Base-by-base conservation (phyloP, 768 basidiomycete genomes). In the Suillus americanus region DNA sequence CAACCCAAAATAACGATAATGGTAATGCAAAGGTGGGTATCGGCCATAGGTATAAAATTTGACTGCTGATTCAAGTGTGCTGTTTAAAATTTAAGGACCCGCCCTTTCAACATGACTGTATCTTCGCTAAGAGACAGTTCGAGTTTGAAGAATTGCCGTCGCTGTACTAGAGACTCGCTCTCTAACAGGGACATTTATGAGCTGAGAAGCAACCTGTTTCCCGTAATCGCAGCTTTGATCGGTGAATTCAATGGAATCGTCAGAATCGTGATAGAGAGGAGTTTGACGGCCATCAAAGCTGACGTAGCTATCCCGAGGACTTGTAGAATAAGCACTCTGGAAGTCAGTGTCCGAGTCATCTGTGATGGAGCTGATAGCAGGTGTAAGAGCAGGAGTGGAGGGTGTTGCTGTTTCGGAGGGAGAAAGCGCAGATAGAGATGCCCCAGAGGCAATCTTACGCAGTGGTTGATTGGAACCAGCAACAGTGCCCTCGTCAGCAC, bases 291-390 rank as follows among this genome's bases (percentile, higher is more conserved):
- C 69, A 38, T 77, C 75, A 61, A 75, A 81, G 70, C 84, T 85
- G 48, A 81, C 84, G 67, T 86, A 87, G 71, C 89, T 91, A 53
- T 79, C 84, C 1, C 89, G 85, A 14, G 91, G 90, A 70, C 90
- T 91, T 3, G 85, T 78, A 5, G 91, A 92, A 75, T 90, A 92
- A 40, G 92, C 92, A 67, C 92, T 94, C 77, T 93, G 91, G 74
- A 94, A 94, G 70, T 94, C 92, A 33, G 89, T 89, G 69, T 92
- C 91, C 25, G 90, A 91, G 68, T 91, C 91, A 64, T 92, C 90
- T 9, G 89, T 86, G 38, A 83, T 77, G 33, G 76, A 78, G 33
- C 75, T 73, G 43, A 77, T 71, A 28, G 73, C 67, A 2, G 74
- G 71, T 0, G 79, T 74, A 64, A 79, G 68, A 33, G 76, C 73